These are phyloP conservation scores for Coix lacrymajobi DNA, from an alignment of 176 grass and related monocot species.

Conservation along the genomic window DNA sequence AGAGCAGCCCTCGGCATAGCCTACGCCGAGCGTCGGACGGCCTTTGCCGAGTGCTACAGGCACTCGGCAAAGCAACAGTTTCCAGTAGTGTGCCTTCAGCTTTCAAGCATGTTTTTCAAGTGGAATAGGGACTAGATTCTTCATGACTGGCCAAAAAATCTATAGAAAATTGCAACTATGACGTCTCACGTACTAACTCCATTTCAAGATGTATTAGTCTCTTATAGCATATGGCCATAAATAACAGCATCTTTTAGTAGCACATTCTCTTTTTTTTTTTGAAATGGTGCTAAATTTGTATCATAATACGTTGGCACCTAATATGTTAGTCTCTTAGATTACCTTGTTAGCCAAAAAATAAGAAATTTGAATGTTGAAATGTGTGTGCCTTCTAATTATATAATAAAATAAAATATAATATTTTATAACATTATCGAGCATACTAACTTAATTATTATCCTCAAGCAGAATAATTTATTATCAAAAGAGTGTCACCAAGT, in stretches of 20 bases:
- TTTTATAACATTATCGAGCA: too few species aligned
- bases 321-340: neutral
- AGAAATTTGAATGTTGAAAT: neutral
- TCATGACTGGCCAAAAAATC: too few species aligned
- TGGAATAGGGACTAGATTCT: neutral
- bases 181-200: neutral
- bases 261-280: neutral
- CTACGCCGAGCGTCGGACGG: too few species aligned
- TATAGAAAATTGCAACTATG: too few species aligned
- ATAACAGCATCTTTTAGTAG: neutral
- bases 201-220: neutral
- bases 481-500: neutral
- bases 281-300: neutral
- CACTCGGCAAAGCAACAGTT: too few species aligned
- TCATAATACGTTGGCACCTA: too few species aligned
- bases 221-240: neutral
- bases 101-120: neutral
- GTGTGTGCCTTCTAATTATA: neutral
- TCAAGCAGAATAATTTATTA: neutral
- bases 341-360: neutral
- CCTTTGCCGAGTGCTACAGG: too few species aligned
- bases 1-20: too few species aligned
- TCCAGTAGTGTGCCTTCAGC: neutral
- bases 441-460: too few species aligned
- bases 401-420: too few species aligned